Percentiles rank a stretch among this genome's conserved stretches.
phyloP scores from a whole-genome alignment of 768 basidiomycete genomes.

The Mycena amicta region DNA sequence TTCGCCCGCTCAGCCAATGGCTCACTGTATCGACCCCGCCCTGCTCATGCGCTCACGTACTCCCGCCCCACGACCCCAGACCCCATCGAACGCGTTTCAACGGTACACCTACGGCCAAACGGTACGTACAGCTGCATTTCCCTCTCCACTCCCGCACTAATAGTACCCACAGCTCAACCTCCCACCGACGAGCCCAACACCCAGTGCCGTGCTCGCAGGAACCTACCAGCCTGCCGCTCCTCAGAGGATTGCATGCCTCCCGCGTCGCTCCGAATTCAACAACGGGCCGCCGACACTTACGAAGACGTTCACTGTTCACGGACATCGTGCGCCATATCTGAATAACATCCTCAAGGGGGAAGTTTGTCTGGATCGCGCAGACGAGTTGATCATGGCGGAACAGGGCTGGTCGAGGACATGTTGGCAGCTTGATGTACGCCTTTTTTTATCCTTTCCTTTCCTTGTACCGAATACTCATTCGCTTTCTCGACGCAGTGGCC shows the following conservation, averaged over 20 bases:
- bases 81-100: no score
- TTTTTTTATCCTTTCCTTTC: not conserved
- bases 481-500: no score
- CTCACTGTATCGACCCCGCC: not conserved
- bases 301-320: conserved; percentile 23
- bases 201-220: not conserved
- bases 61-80: not conserved
- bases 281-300: not conserved
- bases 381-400: conserved; percentile 23
- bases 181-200: not conserved
- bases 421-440: conserved; percentile 22
- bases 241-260: not conserved
- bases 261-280: not conserved
- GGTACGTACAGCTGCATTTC: no score
- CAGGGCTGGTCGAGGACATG: conserved; percentile 24
- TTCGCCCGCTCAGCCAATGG: not conserved
- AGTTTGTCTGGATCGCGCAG: conserved; percentile 21
- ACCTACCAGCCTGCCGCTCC: not conserved
- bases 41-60: not conserved
- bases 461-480: no score
- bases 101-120: no score
- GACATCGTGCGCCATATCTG: conserved; percentile 27
- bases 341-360: conserved; percentile 14
- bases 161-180: no score
- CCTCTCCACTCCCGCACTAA: no score